These are phyloP conservation scores for Trichosanthes cucumerina DNA, from an alignment of 306 rosid species.

Conservation along the genomic window DNA sequence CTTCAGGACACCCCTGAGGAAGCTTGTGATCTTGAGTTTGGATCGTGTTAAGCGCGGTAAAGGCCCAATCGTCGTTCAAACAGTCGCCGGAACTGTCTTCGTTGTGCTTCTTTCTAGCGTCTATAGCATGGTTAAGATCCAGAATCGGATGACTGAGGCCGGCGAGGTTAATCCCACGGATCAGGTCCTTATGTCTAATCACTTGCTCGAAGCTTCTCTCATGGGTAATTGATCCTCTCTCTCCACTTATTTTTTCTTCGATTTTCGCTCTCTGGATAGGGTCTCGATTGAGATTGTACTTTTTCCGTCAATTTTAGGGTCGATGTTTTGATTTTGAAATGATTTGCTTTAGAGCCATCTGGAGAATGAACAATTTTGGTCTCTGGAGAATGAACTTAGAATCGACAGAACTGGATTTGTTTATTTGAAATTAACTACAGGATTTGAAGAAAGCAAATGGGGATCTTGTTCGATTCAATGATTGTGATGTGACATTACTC, in stretches of 20 bases:
- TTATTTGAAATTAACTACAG: not conserved
- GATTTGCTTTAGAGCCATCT: not conserved
- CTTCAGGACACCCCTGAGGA: conserved; percentile 73
- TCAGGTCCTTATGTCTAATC: conserved; percentile 73
- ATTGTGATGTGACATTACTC: not conserved
- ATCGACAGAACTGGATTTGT: not conserved
- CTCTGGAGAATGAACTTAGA: not conserved
- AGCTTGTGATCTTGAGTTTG: conserved; percentile 54
- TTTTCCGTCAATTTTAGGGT: not conserved
- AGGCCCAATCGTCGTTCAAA: conserved; percentile 65
- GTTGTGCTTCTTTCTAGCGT: conserved; percentile 47
- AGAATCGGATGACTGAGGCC: conserved; percentile 40
- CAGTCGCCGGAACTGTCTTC: conserved; percentile 57
- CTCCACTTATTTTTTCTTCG: not conserved
- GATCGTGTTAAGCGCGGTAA: conserved; percentile 82
- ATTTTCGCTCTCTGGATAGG: not conserved
- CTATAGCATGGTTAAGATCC: conserved; percentile 55
- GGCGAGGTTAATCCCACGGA: conserved; percentile 75
- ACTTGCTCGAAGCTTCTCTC: conserved; percentile 85
- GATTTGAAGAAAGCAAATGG: not conserved
- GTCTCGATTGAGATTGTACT: not conserved
- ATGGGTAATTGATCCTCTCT: conserved; percentile 50
- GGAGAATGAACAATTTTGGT: not conserved
- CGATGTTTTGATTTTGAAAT: not conserved
- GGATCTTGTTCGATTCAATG: not conserved